A percentile compares a stretch with the other conserved stretches of the same genome.
Conservation (phyloP, 2,329 filamentous ascomycete genomes). For the Knufia petricola region DNA sequence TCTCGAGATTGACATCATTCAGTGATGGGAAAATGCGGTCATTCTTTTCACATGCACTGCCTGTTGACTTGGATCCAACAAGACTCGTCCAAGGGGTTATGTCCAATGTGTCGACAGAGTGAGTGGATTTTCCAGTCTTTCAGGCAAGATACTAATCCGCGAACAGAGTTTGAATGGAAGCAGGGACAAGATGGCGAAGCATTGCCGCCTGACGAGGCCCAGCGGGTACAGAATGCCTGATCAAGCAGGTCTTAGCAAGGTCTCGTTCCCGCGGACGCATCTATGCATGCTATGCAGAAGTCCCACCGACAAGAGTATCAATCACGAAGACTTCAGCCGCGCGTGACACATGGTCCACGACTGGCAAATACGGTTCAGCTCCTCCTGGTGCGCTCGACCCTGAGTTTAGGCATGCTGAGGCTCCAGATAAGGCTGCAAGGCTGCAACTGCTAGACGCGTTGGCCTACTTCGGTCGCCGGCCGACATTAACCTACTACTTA, state of each 20-base stretch:
- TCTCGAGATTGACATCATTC: constrained; percentile 9
- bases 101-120: constrained; percentile 97
- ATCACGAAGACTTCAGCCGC: too few relatives aligned
- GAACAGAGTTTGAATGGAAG: constrained; percentile 46
- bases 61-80: constrained; percentile 94
- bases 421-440: neutral
- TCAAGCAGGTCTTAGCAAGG: neutral
- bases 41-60: constrained; percentile 98
- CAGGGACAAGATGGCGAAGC: constrained; percentile 26
- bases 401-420: too few relatives aligned
- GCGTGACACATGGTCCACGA: too few relatives aligned
- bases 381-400: too few relatives aligned
- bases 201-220: neutral
- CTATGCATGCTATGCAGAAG: too few relatives aligned
- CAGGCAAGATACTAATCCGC: constrained; percentile 12
- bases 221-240: neutral
- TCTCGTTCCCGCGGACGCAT: neutral
- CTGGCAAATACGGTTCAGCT: neutral
- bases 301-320: too few relatives aligned
- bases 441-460: neutral
- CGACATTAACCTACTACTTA: too few relatives aligned
- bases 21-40: constrained; percentile 95
- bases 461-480: too few relatives aligned
- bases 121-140: constrained; percentile 25
- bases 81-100: constrained; percentile 84